Conservation (phyloP, 805 yeast species). For the Wickerhamomyces ciferrii region DNA sequence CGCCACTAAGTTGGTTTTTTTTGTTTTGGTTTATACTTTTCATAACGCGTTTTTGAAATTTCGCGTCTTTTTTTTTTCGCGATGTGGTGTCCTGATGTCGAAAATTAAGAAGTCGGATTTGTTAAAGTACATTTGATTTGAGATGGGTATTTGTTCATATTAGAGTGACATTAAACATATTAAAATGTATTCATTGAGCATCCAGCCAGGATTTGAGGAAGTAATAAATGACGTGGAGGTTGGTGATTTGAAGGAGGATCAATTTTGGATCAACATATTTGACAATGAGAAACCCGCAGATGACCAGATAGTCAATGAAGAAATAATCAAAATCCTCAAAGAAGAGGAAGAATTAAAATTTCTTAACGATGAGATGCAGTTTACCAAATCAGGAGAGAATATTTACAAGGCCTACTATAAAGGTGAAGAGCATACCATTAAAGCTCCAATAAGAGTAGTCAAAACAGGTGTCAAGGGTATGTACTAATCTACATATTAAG, state of each 20-base stretch:
- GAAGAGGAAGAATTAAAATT: conserved; percentile 4
- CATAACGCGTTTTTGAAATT: neutral
- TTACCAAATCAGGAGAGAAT: neutral
- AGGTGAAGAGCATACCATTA: neutral
- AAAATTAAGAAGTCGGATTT: neutral
- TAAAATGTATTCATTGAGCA: conserved; percentile 11
- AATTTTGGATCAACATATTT: conserved; percentile 38
- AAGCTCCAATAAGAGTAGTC: neutral
- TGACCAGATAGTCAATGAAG: conserved; percentile 22
- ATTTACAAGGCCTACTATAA: neutral
- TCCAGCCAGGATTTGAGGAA: conserved; percentile 42
- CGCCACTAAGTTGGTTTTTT: neutral
- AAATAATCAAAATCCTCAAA: conserved; percentile 20
- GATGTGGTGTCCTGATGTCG: neutral
- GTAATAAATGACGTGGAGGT: conserved; percentile 32
- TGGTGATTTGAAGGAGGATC: conserved; percentile 16
- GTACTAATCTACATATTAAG: conserved; percentile 6
- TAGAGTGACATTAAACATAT: neutral
- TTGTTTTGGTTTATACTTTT: neutral
- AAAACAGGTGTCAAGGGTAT: conserved; percentile 6
- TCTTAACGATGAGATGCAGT: neutral
- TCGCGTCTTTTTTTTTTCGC: neutral
- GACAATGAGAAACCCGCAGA: conserved; percentile 12
- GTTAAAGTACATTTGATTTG: too few relatives aligned
- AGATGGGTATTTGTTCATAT: neutral